phyloP scores from a whole-genome alignment of 805 yeast genomes.

The Wickerhamiella brachini region DNA sequence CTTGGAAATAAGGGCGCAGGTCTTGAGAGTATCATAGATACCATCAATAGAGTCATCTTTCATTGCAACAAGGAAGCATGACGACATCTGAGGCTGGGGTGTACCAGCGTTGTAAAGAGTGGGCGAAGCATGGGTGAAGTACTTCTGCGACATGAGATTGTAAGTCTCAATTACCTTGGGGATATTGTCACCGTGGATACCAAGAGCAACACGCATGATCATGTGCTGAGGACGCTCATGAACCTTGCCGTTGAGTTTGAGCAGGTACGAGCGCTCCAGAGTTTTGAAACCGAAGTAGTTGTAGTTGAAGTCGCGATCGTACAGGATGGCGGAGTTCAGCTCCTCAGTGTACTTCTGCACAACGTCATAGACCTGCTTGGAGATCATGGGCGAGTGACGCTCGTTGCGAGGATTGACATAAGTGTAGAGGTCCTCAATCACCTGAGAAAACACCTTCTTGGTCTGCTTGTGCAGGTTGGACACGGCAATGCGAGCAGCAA shows the following conservation, averaged over 20 bases:
- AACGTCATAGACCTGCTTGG: slow-evolving; percentile 47
- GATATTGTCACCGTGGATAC: slow-evolving; percentile 66
- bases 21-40: slow-evolving; percentile 76
- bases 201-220: slow-evolving; percentile 82
- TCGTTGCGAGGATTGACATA: slow-evolving; percentile 74
- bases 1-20: slow-evolving; percentile 81
- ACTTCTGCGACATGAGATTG: slow-evolving; percentile 71
- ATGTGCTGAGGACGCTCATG: slow-evolving; percentile 88
- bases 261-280: slow-evolving; percentile 72
- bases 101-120: slow-evolving; percentile 92
- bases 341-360: slow-evolving; percentile 51
- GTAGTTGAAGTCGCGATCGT: slow-evolving; percentile 63
- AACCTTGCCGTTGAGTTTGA: slow-evolving; percentile 48
- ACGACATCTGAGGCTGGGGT: slow-evolving; percentile 69
- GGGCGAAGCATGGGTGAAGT: slow-evolving; percentile 90
- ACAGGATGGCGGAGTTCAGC: slow-evolving; percentile 59
- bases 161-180: slow-evolving; percentile 66
- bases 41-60: slow-evolving; percentile 93
- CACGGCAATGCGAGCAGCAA: slow-evolving; percentile 92
- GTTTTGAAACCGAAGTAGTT: slow-evolving; percentile 87
- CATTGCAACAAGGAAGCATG: slow-evolving; percentile 86
- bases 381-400: slow-evolving; percentile 53
- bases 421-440: slow-evolving; percentile 54
- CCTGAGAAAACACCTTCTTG: slow-evolving; percentile 70
- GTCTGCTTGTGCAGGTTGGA: slow-evolving; percentile 92